phyloP scores from a whole-genome alignment of 1,139 yeast genomes.

The Wickerhamomyces sp. region DNA sequence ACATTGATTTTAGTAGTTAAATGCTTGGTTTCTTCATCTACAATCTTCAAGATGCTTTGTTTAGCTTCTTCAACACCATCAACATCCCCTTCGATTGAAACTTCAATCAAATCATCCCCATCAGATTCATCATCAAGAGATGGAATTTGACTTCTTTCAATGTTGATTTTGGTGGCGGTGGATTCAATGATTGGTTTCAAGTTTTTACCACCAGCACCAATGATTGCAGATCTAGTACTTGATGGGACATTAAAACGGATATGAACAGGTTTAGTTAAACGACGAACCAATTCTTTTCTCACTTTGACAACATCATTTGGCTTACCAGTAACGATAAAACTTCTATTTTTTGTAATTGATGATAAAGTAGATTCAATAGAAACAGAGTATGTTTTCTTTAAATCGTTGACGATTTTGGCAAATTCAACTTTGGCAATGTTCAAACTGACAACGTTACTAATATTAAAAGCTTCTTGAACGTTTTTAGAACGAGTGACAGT shows the following conservation, averaged over 20 bases:
- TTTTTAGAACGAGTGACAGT: constrained; percentile 33
- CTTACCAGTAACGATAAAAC: constrained; percentile 79
- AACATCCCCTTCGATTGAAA: constrained; percentile 77
- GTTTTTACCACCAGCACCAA: constrained; percentile 85
- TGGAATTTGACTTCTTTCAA: constrained; percentile 33
- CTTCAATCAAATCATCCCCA: constrained; percentile 51
- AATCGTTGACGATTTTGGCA: constrained; percentile 54
- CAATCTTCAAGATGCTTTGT: constrained; percentile 63
- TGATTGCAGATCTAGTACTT: constrained; percentile 70
- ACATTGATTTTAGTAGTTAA: constrained; percentile 46
- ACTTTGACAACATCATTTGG: constrained; percentile 67
- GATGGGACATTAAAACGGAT: constrained; percentile 68
- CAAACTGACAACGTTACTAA: constrained; percentile 63
- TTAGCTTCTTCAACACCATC: constrained; percentile 80
- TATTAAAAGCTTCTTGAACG: constrained; percentile 70
- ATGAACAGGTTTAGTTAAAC: constrained; percentile 70
- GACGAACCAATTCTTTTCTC: constrained; percentile 69
- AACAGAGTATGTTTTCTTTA: constrained; percentile 59
- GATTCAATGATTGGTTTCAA: constrained; percentile 74
- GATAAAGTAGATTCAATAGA: constrained; percentile 83
- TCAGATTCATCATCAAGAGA: constrained; percentile 38
- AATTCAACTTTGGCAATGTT: constrained; percentile 61
- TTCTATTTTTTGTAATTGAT: constrained; percentile 70
- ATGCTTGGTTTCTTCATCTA: constrained; percentile 66
- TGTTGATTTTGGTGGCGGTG: constrained; percentile 71